These are phyloP conservation scores for Saccharomycopsis selenospora DNA, from an alignment of 805 yeast genomes.

Conservation along the genomic window DNA sequence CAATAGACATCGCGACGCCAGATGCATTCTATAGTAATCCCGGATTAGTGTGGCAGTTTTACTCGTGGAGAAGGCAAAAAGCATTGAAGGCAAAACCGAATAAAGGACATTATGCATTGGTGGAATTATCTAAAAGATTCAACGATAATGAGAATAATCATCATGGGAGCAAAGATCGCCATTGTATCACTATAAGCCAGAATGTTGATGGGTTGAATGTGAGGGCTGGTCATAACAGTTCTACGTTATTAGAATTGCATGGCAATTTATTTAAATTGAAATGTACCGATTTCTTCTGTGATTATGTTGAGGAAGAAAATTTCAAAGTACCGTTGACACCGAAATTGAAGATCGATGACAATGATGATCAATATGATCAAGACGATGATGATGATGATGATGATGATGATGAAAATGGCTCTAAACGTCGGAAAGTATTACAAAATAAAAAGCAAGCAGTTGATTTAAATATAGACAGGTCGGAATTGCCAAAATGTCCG, in stretches of 20 bases:
- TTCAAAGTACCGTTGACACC: slow-evolving; percentile 52
- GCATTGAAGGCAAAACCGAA: slow-evolving; percentile 70
- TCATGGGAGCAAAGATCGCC: slow-evolving; percentile 21
- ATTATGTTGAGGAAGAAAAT: slow-evolving; percentile 47
- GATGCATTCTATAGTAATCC: slow-evolving; percentile 84
- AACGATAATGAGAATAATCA: slow-evolving; percentile 9
- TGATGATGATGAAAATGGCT: slow-evolving; percentile 3
- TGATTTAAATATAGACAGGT: slow-evolving; percentile 40
- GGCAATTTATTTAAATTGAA: slow-evolving; percentile 68
- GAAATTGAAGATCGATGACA: slow-evolving; percentile 32
- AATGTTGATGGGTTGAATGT: slow-evolving; percentile 72
- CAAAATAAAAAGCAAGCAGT: slow-evolving; percentile 36
- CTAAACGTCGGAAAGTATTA: slow-evolving; percentile 3
- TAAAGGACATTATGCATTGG: slow-evolving; percentile 62
- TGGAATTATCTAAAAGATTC: slow-evolving; percentile 44
- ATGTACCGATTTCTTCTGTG: slow-evolving; percentile 74
- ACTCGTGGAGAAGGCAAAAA: slow-evolving; percentile 56
- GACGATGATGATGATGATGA: slow-evolving; percentile 16
- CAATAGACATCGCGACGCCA: slow-evolving; percentile 84
- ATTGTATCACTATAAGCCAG: slow-evolving; percentile 67
- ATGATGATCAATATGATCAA: slow-evolving; percentile 15
- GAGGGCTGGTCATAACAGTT: slow-evolving; percentile 54
- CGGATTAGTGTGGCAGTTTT: slow-evolving; percentile 85
- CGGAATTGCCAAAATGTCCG: slow-evolving; percentile 71
- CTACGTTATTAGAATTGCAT: slow-evolving; percentile 60